Conservation (phyloP, 805 yeast species). For the Schwanniomyces polymorphus region DNA sequence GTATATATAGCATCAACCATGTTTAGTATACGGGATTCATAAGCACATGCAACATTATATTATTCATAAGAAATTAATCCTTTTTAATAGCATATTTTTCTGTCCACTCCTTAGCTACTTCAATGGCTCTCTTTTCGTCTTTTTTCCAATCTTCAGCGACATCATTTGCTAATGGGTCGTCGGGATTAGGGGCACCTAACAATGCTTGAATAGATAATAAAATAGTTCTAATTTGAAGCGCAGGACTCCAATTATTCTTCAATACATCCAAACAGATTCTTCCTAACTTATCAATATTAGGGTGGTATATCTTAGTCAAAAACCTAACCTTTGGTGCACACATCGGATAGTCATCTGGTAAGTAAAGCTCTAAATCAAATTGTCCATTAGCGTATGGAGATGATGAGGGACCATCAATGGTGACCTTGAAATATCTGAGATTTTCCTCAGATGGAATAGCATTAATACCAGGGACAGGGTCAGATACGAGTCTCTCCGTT, state of each 20-base stretch:
- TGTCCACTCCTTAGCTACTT: slow-evolving; percentile 80
- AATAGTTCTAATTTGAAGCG: slow-evolving; percentile 91
- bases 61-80: not conserved
- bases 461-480: slow-evolving; percentile 94
- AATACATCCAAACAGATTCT: slow-evolving; percentile 93
- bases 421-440: slow-evolving; percentile 87
- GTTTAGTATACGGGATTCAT: not conserved
- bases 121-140: slow-evolving; percentile 76
- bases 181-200: slow-evolving; percentile 95
- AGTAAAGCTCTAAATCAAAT: slow-evolving; percentile 79
- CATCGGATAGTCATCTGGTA: slow-evolving; percentile 98
- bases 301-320: slow-evolving; percentile 92
- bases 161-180: slow-evolving; percentile 96
- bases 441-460: slow-evolving; percentile 95
- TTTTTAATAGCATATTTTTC: slow-evolving; percentile 48
- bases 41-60: not conserved
- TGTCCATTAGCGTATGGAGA: slow-evolving; percentile 86
- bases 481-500: slow-evolving; percentile 87
- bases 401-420: slow-evolving; percentile 85
- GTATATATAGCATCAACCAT: not conserved
- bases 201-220: slow-evolving; percentile 89
- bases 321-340: slow-evolving; percentile 96
- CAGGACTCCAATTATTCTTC: slow-evolving; percentile 97
- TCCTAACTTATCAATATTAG: slow-evolving; percentile 93
- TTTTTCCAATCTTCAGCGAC: slow-evolving; percentile 97